These are phyloP conservation scores for Phytophthora idaei DNA, from an alignment of 352 stramenopile species.

Conservation along the genomic window DNA sequence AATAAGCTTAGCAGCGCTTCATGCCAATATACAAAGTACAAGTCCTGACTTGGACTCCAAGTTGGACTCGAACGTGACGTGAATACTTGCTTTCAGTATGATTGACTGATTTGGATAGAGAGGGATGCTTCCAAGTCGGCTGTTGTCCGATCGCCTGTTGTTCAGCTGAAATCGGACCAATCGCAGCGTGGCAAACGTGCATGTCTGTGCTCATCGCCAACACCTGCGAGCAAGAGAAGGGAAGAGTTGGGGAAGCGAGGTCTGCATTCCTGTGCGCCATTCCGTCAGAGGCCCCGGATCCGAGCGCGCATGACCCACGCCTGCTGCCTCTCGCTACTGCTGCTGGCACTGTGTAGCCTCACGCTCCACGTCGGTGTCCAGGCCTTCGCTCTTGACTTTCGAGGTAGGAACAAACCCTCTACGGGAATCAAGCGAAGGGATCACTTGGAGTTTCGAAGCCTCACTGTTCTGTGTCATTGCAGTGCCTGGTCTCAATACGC, in stretches of 20 bases:
- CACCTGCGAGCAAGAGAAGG: conserved; percentile 24
- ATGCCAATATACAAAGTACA: too few relatives aligned
- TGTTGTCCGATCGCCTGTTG: conserved; percentile 12
- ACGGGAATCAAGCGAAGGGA: conserved; percentile 7
- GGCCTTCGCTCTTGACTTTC: conserved; percentile 19
- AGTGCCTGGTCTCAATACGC: conserved; percentile 16
- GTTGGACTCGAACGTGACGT: too few relatives aligned
- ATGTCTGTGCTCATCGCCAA: conserved; percentile 18
- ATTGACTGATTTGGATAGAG: not conserved
- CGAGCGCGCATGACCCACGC: conserved; percentile 15
- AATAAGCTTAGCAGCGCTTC: too few relatives aligned
- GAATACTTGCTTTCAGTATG: not conserved
- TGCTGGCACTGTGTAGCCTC: conserved; percentile 24
- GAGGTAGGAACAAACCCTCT: conserved; percentile 17
- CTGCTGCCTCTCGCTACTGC: conserved; percentile 2
- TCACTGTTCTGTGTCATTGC: conserved; percentile 9
- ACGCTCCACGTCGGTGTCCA: conserved; percentile 14
- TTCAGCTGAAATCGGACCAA: conserved; percentile 14
- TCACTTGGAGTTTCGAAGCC: not conserved
- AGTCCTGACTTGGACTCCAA: too few relatives aligned
- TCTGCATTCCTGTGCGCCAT: conserved; percentile 2
- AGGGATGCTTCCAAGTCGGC: conserved; percentile 4
- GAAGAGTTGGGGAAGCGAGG: conserved; percentile 13
- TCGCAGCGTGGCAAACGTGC: conserved; percentile 9
- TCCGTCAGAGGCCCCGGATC: conserved; percentile 2